Evolutionary conservation across 73 alveolate genomes (phyloP), one percentile per base, ranked within the genome.

Genomic region (Tetrahymena borealis): DNA sequence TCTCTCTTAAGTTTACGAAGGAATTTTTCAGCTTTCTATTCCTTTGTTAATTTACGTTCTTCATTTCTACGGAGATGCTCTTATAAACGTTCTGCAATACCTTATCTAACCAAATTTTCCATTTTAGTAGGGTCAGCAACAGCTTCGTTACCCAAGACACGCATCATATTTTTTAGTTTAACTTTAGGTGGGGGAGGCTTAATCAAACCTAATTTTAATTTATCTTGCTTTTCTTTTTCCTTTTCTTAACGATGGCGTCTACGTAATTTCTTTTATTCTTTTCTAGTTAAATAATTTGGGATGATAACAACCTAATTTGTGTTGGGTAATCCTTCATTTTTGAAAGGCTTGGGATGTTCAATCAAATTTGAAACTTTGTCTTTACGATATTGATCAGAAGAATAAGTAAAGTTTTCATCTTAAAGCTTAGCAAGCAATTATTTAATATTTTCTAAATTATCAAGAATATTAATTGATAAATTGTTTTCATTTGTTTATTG

Each of bases 161-260:
- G 96, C 98, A 98, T 96, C 93, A 94, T 94, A 90, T 96, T 96
- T 79, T 95, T 90, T 94, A 97, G 79, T 90, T 94, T 98, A n/a
- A 97, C 96, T 92, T 96, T 98, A 12, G 99, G 99, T 1, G 96
- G 96, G 12, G 98, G 98, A 20, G 99, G 97, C n/a, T 95, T 96
- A 40, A 94, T 90, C 33, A 98, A 93, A 11, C 99, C 99, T 33
- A 98, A 93, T 60, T 95, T 97, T 9, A 97, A 93, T 95, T 96
- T 95, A 94, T 98, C 99, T 90, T 96, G 91, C 93, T 95, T 97
- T 42, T 98, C 99, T 77, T 96, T 97, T 90, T 95, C 96, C 38
- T 91, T 96, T 60, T 96, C 98, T 35, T 93, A 91, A 39, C 98
- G 93, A 79, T 94, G 94, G n/a, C 91, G 91, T 90, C 97, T 96